Evolutionary conservation across 2,329 filamentous ascomycete genomes (phyloP).

Genomic region (Colletotrichum neosansevieriae): DNA sequence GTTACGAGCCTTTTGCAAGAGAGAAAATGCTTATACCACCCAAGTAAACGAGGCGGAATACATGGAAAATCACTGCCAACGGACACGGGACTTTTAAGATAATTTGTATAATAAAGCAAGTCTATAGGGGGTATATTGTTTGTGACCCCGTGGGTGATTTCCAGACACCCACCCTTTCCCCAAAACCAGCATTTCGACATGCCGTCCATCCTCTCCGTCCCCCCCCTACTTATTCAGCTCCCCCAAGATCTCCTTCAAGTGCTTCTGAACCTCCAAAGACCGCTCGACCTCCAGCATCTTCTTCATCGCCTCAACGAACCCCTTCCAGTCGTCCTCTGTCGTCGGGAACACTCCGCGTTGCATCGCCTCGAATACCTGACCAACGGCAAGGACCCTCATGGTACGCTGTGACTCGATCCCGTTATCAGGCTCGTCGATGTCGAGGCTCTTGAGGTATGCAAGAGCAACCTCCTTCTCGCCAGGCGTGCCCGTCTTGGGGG

Average conservation of each 20-base stretch:
- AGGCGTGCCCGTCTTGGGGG: slow-evolving; percentile 40
- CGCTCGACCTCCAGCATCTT: slow-evolving; percentile 56
- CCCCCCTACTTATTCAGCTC: slow-evolving; percentile 44
- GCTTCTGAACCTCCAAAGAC: slow-evolving; percentile 59
- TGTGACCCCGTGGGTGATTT: slow-evolving; percentile 5
- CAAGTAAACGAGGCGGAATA: too few species aligned
- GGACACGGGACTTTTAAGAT: too few species aligned
- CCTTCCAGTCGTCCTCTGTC: slow-evolving; percentile 41
- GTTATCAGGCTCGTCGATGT: slow-evolving; percentile 58
- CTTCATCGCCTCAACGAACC: slow-evolving; percentile 47
- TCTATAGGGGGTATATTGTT: slow-evolving; percentile 3
- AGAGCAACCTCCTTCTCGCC: slow-evolving; percentile 44
- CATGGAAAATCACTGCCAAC: too few species aligned
- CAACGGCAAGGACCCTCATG: slow-evolving; percentile 59
- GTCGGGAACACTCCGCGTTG: slow-evolving; percentile 55
- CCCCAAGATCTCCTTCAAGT: slow-evolving; percentile 53
- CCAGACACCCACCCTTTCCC: background rate
- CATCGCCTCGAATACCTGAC: slow-evolving; percentile 56
- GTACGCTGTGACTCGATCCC: slow-evolving; percentile 66
- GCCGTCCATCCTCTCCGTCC: background rate
- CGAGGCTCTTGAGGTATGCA: slow-evolving; percentile 60
- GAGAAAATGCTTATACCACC: too few species aligned
- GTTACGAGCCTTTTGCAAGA: too few species aligned
- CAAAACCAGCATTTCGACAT: too few species aligned
- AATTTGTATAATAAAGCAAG: background rate